Base-by-base conservation (phyloP, 73 alveolate species). In the Paramecium bursaria region DNA sequence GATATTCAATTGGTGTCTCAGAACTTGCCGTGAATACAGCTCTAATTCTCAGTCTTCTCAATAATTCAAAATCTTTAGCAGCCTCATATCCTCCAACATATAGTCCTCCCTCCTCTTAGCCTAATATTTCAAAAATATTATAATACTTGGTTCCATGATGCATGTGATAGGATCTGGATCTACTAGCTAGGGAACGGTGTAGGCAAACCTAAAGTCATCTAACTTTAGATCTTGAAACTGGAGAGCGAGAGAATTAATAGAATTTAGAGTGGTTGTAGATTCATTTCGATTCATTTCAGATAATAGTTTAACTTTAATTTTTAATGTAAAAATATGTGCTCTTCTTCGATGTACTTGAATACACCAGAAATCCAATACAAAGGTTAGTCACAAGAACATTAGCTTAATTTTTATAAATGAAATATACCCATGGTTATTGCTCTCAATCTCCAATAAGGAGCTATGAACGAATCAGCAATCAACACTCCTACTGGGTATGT, bases 131-230 rank as follows among this genome's bases (percentile, higher is more conserved):
- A n/a, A n/a, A n/a, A n/a, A n/a, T 0, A 54, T 54, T 13, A 5
- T 26, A 54, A 54, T 54, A 54, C 75, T 61, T 30, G 55, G 57
- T 61, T 61, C 80, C 5, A 61, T 17, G 3, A 61, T 61, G 39
- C 80, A 61, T 0, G 80, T 61, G 10, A 61, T 61, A 0, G 80
- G 80, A 30, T 61, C 80, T 22, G 80, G 80, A 61, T 61, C 80
- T 10, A 61, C 80, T 30, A 61, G 15, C 19, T 61, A 61, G 22
- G 80, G 80, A 25, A 67, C 82, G 21, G 60, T 25, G 14, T 35
- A 67, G 9, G 17, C 82, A 15, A 67, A 67, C 39, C 27, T 67
- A 3, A 67, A 42, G 9, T 67, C 82, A n/a, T 67, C 82, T 4
- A 67, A n/a, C n/a, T n/a, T n/a, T n/a, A n/a, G n/a, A n/a, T n/a